Conservation (phyloP, 768 basidiomycete genomes). For the Auricularia cornea region DNA sequence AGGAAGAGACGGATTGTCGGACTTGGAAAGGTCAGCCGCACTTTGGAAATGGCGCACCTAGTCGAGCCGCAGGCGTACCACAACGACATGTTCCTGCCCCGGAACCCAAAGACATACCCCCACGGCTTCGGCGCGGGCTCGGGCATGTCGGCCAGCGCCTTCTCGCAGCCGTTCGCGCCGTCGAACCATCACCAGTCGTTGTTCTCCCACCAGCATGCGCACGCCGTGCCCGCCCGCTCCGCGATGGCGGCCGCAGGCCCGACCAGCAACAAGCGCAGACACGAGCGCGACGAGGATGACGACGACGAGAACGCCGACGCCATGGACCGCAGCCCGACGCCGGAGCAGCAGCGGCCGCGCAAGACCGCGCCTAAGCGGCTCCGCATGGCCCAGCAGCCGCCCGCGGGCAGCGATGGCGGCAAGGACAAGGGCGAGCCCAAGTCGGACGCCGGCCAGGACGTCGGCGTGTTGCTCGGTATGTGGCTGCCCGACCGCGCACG, state of each 20-base stretch:
- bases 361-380: slow-evolving; percentile 62
- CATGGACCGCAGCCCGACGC: slow-evolving; percentile 82
- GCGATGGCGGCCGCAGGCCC: slow-evolving; percentile 43
- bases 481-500: neutral
- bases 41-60: neutral
- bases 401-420: slow-evolving; percentile 12
- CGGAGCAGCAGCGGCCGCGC: slow-evolving; percentile 69
- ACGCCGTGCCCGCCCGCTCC: slow-evolving; percentile 1
- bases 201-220: neutral
- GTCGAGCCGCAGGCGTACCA: neutral
- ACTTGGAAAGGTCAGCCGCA: slow-evolving; percentile 1
- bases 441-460: slow-evolving; percentile 46
- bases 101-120: neutral
- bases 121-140: neutral
- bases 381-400: slow-evolving; percentile 24
- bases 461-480: slow-evolving; percentile 74
- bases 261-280: slow-evolving; percentile 48
- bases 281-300: slow-evolving; percentile 59
- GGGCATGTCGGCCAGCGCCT: neutral
- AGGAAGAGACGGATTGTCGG: slow-evolving; percentile 1
- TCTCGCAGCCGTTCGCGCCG: neutral
- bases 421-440: slow-evolving; percentile 42
- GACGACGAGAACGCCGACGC: slow-evolving; percentile 42
- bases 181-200: neutral
- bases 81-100: neutral